phyloP scores from a whole-genome alignment of 1,139 yeast genomes.

The Debaryomycetaceae sp. region DNA sequence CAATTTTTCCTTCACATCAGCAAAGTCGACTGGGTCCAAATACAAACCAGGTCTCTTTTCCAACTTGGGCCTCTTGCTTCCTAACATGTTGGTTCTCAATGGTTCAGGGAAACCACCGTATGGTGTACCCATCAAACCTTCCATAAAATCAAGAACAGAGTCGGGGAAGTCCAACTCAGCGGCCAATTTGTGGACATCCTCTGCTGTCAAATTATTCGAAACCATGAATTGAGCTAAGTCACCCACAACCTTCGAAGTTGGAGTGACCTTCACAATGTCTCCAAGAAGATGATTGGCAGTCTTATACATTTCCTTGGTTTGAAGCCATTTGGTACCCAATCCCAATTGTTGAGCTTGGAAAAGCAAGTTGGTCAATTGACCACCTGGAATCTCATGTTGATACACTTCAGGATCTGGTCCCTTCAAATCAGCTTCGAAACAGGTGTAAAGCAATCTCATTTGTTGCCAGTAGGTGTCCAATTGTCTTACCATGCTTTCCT shows the following conservation, averaged over 20 bases:
- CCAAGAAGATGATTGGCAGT: conserved; percentile 88
- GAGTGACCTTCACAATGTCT: conserved; percentile 96
- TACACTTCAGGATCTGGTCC: conserved; percentile 99
- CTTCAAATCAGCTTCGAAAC: conserved; percentile 97
- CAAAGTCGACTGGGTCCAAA: conserved; percentile 78
- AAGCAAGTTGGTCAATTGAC: conserved; percentile 92
- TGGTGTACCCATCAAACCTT: conserved; percentile 99
- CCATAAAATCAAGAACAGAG: conserved; percentile 95
- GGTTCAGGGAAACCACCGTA: conserved; percentile 99
- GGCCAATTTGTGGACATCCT: conserved; percentile 86
- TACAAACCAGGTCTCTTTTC: conserved; percentile 87
- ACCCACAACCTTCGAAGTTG: conserved; percentile 98
- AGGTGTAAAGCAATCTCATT: conserved; percentile 92
- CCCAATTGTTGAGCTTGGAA: conserved; percentile 99
- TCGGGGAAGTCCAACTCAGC: conserved; percentile 95
- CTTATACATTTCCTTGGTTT: conserved; percentile 90
- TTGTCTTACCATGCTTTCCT: conserved; percentile 66
- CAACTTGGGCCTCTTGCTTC: conserved; percentile 84
- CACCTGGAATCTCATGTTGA: conserved; percentile 98
- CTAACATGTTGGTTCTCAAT: conserved; percentile 80
- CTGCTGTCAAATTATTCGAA: conserved; percentile 78
- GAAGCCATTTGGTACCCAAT: conserved; percentile 91
- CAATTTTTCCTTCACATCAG: conserved; percentile 67
- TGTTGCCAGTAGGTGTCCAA: conserved; percentile 97
- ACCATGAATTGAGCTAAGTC: conserved; percentile 99